Evolutionary conservation across 2,329 filamentous ascomycete genomes (phyloP), one percentile per base, ranked within the genome.

Genomic region (Didymella pinodella): DNA sequence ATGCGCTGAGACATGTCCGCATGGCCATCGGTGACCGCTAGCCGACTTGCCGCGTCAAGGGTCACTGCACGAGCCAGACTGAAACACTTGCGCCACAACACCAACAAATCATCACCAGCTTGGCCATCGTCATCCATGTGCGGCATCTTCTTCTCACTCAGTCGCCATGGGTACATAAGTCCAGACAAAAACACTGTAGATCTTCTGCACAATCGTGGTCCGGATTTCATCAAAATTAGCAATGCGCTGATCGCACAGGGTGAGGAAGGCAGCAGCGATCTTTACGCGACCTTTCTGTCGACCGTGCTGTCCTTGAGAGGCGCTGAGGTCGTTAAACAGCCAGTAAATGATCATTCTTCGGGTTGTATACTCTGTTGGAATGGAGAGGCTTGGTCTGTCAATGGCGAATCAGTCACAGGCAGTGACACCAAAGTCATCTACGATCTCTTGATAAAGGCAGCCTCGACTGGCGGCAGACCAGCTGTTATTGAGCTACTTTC

Each of bases 271-370:
- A 20, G 26, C 31, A 34, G 7, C 10, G 51, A 40, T 28, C 51
- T 71, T 68, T 83, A 59, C 79, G 80, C 65, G 67, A 94, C 61
- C 84, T 90, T 96, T 70, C 85, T 87, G 12, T 95, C 94, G 7
- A 96, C 93, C 0, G 94, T 99, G 0, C 85, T 98, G n/a, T 88
- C 93, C 4, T 82, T 99, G n/a, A 87, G 95, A 67, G 94, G 94
- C 26, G 84, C 87, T 48, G 81, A 86, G 62, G 73, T 95, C 48
- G 86, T 88, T 7, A 74, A 79, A 32, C 95, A 98, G 75, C 95
- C 95, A 2, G 84, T 96, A 4, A 76, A 84, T 41, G 85, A 90
- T 64, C 36, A 72, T 2, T 63, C 67, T 0, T 84, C 83, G 0
- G 82, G 83, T 4, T 92, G 89, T 0, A 81, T 91, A 0, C 82